Percentiles rank a stretch among this genome's conserved stretches.
Evolutionary conservation across 331 rosid genomes (phyloP).

Genomic region (Ulmus americana): DNA sequence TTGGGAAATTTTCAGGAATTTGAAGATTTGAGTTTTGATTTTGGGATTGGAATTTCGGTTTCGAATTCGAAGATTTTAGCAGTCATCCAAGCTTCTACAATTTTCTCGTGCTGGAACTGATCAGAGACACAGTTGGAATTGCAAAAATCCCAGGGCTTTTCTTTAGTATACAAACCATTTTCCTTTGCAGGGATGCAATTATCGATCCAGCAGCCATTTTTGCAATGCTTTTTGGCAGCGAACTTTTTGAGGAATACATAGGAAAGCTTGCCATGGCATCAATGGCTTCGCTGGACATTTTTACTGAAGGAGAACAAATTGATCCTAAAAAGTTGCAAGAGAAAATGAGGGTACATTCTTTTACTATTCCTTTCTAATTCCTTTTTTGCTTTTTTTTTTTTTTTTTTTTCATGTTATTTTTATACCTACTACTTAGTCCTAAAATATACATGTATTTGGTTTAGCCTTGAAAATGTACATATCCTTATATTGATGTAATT

Average conservation of each 20-base stretch:
- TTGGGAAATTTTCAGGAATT: too few relatives aligned
- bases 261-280: constrained; percentile 98
- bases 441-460: background rate
- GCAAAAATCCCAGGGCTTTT: too few relatives aligned
- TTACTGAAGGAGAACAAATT: constrained; percentile 77
- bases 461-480: background rate
- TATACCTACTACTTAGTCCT: background rate
- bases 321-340: constrained; percentile 85
- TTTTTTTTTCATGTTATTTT: background rate
- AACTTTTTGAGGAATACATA: constrained; percentile 94
- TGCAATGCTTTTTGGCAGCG: constrained; percentile 98
- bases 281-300: constrained; percentile 86
- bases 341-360: constrained; percentile 69
- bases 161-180: background rate
- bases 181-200: constrained; percentile 65
- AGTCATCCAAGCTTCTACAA: too few relatives aligned
- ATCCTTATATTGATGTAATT: background rate
- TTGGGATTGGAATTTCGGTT: too few relatives aligned
- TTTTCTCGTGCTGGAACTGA: too few relatives aligned
- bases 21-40: too few relatives aligned
- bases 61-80: too few relatives aligned
- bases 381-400: too few relatives aligned
- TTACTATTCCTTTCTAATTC: background rate
- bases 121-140: too few relatives aligned
- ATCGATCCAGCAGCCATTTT: constrained; percentile 98